These are phyloP conservation scores for Globisporangium cystogenes DNA, from an alignment of 352 stramenopile species.

Conservation along the genomic window DNA sequence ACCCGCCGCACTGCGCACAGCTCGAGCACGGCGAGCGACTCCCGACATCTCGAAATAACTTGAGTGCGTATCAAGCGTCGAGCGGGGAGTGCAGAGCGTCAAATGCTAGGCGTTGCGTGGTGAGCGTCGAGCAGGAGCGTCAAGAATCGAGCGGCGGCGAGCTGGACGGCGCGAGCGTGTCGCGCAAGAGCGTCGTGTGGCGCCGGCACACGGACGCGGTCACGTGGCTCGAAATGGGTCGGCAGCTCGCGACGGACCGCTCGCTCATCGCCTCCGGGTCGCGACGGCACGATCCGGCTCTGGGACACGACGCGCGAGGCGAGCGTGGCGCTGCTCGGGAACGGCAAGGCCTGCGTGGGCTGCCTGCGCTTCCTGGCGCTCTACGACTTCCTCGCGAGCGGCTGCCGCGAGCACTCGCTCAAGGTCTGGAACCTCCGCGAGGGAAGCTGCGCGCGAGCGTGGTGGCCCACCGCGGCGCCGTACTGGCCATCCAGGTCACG, in stretches of 20 bases:
- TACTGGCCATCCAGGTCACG: conserved; percentile 69
- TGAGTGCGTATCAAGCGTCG: too few relatives aligned
- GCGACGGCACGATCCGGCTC: conserved; percentile 57
- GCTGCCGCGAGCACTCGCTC: conserved; percentile 43
- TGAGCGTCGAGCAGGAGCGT: too few relatives aligned
- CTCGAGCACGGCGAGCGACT: too few relatives aligned
- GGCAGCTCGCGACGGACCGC: conserved; percentile 53
- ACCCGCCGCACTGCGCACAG: too few relatives aligned
- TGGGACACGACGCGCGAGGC: conserved; percentile 69
- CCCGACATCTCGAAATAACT: too few relatives aligned
- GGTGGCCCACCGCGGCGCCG: conserved; percentile 37
- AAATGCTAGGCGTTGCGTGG: too few relatives aligned
- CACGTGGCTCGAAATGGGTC: conserved; percentile 65
- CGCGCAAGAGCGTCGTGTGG: conserved; percentile 56
- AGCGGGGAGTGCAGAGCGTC: too few relatives aligned
- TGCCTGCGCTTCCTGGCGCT: conserved; percentile 60
- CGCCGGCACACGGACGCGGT: conserved; percentile 55
- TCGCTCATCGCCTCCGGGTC: conserved; percentile 63
- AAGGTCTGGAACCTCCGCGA: conserved; percentile 66
- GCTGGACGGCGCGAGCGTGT: conserved; percentile 50
- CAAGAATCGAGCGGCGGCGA: too few relatives aligned
- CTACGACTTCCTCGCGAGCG: conserved; percentile 55
- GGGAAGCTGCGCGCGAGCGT: conserved; percentile 53
- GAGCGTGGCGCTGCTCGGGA: conserved; percentile 42
- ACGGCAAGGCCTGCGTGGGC: conserved; percentile 34